Evolutionary conservation across 257 asterid genomes (phyloP), one percentile per base, ranked within the genome.

Genomic region (Striga asiatica): DNA sequence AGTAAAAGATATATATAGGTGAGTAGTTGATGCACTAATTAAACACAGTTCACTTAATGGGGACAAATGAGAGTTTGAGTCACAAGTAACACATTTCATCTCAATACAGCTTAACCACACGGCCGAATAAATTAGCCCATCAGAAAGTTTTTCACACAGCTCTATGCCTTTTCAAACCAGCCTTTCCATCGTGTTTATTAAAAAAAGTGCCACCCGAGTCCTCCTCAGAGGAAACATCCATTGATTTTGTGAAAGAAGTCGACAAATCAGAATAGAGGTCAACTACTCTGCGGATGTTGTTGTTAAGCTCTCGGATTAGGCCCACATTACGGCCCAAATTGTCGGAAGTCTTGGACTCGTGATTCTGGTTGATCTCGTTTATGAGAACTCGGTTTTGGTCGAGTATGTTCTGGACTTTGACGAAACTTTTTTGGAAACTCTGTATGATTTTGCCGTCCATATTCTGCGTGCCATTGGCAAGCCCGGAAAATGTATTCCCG

Each of bases 251-350:
- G 71, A 78, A 86, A 52, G 77, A 63, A 41, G 77, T 75, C 12
- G 98, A 89, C 22, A 89, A 84, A 71, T 81, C 95, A 5, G 86
- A 66, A 56, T 89, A 89, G 14, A 89, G 86, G 66, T 81, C 86
- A 46, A 84, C 96, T 1, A 89, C 95, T 73, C 82, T 87, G 45
- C 86, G 74, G 64, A 89, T 89, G 20, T 89, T 89, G 60, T 76
- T 83, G 74, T 89, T 89, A 39, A 89, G 88, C 47, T 89, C 96
- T 58, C 74, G 80, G 25, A 89, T 83, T 21, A 89, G 53, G 8
- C 95, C 96, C 62, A 86, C 96, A 60, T 89, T 89, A 57, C 92
- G 72, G 78, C 66, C 78, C 72, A 89, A 68, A 47, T 83, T 83
- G 56, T 86, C 95, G 4, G 96, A 94, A 39, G 78, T 65, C 67